phyloP scores from a whole-genome alignment of 306 rosid genomes.

The Fragaria iinumae region DNA sequence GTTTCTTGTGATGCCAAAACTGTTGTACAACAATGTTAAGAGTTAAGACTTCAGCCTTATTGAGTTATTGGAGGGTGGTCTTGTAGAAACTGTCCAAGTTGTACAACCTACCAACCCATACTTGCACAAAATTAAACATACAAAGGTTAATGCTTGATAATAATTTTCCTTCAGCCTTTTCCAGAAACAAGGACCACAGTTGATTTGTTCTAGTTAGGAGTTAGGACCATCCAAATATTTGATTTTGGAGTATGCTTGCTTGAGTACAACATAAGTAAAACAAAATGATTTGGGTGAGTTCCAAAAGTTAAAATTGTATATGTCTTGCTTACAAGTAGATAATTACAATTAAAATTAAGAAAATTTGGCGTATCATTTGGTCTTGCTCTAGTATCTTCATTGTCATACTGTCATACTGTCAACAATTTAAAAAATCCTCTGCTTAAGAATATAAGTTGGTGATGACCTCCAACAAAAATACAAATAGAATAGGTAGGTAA shows the following conservation, averaged over 20 bases:
- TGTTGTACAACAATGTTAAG: background rate
- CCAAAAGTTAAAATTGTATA: too few species aligned
- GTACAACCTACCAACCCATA: background rate
- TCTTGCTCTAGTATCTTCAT: constrained; percentile 1
- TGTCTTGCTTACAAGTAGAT: too few species aligned
- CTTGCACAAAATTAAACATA: background rate
- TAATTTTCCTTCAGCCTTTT: background rate
- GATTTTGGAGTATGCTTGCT: background rate
- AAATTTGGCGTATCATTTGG: too few species aligned
- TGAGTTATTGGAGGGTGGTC: background rate
- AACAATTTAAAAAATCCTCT: background rate
- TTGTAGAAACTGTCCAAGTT: background rate
- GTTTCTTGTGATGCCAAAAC: background rate
- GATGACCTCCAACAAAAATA: background rate
- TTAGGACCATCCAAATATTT: background rate
- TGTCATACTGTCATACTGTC: too few species aligned
- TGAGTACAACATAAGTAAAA: too few species aligned
- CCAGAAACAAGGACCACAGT: constrained; percentile 18
- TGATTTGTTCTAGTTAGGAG: background rate
- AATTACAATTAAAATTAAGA: too few species aligned
- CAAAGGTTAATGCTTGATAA: background rate
- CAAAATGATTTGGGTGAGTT: too few species aligned
- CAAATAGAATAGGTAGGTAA: background rate
- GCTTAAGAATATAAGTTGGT: background rate
- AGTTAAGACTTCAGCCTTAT: background rate